Evolutionary conservation across 345 rosid species (phyloP).

Genomic region (Gossypium australe): DNA sequence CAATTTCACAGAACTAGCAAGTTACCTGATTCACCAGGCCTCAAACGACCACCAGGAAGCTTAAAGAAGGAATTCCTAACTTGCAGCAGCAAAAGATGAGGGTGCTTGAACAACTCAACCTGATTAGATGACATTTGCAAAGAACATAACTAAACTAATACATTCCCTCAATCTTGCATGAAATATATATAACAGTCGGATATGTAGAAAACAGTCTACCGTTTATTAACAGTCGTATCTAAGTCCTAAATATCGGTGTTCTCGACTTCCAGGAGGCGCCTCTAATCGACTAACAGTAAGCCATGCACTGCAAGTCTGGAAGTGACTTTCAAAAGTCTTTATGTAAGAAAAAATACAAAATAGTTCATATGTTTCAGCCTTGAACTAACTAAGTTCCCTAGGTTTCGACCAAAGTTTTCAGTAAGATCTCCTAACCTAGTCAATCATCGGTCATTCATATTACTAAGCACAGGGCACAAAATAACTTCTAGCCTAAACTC

Average conservation of each 20-base stretch:
- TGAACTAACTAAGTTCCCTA: not conserved
- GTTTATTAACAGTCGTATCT: not conserved
- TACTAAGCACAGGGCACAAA: not conserved
- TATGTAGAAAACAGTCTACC: not conserved
- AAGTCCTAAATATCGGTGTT: not conserved
- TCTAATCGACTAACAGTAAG: not conserved
- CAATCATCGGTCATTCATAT: not conserved
- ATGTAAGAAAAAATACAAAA: not conserved
- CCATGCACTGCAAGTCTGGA: not conserved
- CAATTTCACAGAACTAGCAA: not conserved
- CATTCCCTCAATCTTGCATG: not conserved
- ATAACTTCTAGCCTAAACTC: not conserved
- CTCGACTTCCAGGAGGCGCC: not conserved
- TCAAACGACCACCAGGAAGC: slow-evolving; percentile 85
- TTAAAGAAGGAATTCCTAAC: slow-evolving; percentile 54
- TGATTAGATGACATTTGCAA: slow-evolving; percentile 20
- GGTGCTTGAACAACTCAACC: slow-evolving; percentile 88
- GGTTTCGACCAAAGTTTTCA: not conserved
- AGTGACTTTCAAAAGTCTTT: not conserved
- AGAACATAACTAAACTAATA: not conserved
- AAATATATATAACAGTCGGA: not conserved
- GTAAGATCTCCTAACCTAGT: not conserved
- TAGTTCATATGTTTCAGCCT: not conserved
- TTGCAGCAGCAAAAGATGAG: slow-evolving; percentile 76
- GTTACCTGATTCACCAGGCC: slow-evolving; percentile 77